These are phyloP conservation scores for Fragaria iinumae DNA, from an alignment of 306 rosid species.

Conservation along the genomic window DNA sequence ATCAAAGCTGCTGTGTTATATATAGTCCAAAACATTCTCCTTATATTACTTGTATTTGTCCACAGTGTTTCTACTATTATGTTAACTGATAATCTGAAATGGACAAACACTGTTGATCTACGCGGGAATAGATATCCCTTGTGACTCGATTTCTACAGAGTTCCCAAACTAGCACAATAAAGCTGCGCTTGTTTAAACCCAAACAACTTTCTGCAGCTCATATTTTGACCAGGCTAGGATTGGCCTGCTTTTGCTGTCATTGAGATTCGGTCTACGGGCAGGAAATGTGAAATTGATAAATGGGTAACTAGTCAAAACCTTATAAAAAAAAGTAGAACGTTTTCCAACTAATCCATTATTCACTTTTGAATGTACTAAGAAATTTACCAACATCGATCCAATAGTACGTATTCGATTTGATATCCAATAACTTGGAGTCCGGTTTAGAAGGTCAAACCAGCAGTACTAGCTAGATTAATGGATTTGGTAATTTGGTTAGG, in stretches of 20 bases:
- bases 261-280: background rate
- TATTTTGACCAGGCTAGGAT: background rate
- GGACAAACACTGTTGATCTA: background rate
- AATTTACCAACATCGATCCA: background rate
- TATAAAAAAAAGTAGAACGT: background rate
- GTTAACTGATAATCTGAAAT: too few relatives aligned
- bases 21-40: too few relatives aligned
- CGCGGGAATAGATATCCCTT: background rate
- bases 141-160: background rate
- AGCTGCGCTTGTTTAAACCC: too few relatives aligned
- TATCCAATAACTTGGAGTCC: background rate
- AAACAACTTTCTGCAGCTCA: background rate
- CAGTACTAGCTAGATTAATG: background rate
- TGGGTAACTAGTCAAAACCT: background rate
- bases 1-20: too few relatives aligned
- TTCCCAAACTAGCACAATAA: too few relatives aligned
- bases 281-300: background rate
- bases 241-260: background rate
- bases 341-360: background rate
- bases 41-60: too few relatives aligned
- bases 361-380: background rate
- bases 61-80: too few relatives aligned
- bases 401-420: background rate
- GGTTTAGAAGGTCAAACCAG: background rate
- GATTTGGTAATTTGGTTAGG: constrained; percentile 5